phyloP scores from a whole-genome alignment of 345 rosid genomes.

The Angophora floribunda region DNA sequence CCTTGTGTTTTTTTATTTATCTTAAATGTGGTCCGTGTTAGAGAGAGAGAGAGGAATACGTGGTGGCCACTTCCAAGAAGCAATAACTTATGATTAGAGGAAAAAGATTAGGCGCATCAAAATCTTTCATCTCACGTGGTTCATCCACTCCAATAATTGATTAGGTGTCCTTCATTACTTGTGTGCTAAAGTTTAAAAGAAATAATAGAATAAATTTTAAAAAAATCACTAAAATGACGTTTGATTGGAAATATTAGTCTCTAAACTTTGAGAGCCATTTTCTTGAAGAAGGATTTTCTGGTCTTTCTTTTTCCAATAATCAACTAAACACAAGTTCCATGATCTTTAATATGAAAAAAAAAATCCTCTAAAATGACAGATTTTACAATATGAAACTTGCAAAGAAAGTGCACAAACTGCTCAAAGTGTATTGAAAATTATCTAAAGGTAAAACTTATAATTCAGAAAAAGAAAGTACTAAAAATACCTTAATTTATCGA shows the following conservation, averaged over 20 bases:
- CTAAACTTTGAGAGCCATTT: neutral
- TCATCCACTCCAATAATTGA: neutral
- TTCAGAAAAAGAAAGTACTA: neutral
- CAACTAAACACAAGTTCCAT: neutral
- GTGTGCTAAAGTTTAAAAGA: neutral
- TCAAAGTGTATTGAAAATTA: neutral
- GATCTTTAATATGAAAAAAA: neutral
- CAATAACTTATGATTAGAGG: neutral
- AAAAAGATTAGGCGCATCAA: neutral
- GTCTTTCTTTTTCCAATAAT: neutral
- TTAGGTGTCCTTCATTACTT: neutral
- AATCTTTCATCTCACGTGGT: neutral
- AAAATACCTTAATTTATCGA: too few species aligned
- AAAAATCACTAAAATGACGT: neutral
- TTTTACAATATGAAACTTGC: neutral
- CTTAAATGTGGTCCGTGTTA: neutral
- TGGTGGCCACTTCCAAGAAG: neutral
- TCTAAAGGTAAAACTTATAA: neutral
- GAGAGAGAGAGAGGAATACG: neutral
- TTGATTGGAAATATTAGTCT: neutral
- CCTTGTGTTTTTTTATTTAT: neutral
- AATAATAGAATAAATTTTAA: neutral
- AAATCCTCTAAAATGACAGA: neutral
- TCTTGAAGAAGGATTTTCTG: neutral
- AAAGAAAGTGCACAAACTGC: neutral